Percentiles rank a stretch among this genome's conserved stretches.
Evolutionary conservation across 495 filamentous ascomycete species (phyloP).

Genomic region (Xylaria curta): DNA sequence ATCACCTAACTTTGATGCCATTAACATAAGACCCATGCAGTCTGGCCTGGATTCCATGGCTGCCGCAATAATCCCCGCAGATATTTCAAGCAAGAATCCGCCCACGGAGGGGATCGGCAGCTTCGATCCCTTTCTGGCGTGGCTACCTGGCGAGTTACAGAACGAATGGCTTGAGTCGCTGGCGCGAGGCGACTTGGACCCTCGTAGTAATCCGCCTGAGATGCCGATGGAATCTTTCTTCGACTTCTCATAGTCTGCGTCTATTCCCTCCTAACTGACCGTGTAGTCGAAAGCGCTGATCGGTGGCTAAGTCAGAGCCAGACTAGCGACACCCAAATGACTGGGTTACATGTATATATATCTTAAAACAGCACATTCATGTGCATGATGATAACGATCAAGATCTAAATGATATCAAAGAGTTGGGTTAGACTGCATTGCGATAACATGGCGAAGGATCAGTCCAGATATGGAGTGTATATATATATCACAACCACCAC

Average conservation of each 20-base stretch:
- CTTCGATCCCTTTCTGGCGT: constrained; percentile 18
- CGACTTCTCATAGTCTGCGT: neutral
- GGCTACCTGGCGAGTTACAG: constrained; percentile 18
- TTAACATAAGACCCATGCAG: neutral
- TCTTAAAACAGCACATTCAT: neutral
- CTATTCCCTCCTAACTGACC: neutral
- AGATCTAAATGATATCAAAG: neutral
- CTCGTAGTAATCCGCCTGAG: neutral
- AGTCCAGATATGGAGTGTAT: neutral
- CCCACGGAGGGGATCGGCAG: neutral
- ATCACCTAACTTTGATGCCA: neutral
- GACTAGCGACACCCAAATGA: neutral
- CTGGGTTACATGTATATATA: neutral
- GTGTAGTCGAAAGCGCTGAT: neutral
- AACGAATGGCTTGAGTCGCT: constrained; percentile 22
- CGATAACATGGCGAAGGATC: neutral
- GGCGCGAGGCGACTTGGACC: neutral
- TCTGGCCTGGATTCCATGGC: neutral
- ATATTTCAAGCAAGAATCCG: neutral
- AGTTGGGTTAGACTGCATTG: neutral
- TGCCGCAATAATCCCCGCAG: neutral
- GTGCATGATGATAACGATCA: neutral
- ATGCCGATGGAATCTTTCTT: neutral
- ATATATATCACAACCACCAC: neutral
- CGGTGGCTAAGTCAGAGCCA: neutral